phyloP scores from a whole-genome alignment of 441 rosid genomes.

The Bocquillonia castaneifolia region DNA sequence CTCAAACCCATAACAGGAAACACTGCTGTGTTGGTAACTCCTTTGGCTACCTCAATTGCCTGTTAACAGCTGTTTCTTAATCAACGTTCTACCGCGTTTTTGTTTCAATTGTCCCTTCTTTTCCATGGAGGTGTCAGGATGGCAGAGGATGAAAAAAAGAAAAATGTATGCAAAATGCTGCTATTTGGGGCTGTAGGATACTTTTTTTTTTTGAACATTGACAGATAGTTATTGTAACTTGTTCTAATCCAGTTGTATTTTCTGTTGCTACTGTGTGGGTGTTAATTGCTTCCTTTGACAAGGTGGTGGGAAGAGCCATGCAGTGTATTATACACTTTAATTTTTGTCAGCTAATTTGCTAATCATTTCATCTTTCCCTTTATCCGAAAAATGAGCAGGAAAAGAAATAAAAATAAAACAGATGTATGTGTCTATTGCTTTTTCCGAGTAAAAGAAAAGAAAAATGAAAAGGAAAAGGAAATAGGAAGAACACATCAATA shows the following conservation, averaged over 20 bases:
- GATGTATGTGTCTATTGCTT: too few relatives aligned
- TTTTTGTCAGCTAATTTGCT: constrained; percentile 12
- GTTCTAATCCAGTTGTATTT: constrained; percentile 24
- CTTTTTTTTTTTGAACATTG: constrained; percentile 19
- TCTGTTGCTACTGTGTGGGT: constrained; percentile 28
- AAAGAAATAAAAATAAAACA: not conserved
- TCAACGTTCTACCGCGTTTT: not conserved
- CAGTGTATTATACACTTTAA: constrained; percentile 25
- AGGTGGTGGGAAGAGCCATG: constrained; percentile 27
- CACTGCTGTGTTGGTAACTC: constrained; percentile 65
- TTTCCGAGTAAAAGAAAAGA: not conserved
- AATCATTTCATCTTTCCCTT: not conserved
- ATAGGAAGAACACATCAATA: not conserved
- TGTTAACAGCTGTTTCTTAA: constrained; percentile 35
- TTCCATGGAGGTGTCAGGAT: not conserved
- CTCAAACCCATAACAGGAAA: constrained; percentile 63
- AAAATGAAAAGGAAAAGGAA: not conserved
- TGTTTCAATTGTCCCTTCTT: not conserved
- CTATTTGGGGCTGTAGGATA: constrained; percentile 22
- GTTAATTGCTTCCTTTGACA: constrained; percentile 23
- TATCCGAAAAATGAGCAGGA: not conserved
- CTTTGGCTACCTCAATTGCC: constrained; percentile 54
- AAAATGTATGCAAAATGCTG: constrained; percentile 18
- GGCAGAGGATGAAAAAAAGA: not conserved
- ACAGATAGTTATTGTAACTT: constrained; percentile 36